Evolutionary conservation across 164 flowering plant genomes (phyloP).

Genomic region (Cinnamomum chago): DNA sequence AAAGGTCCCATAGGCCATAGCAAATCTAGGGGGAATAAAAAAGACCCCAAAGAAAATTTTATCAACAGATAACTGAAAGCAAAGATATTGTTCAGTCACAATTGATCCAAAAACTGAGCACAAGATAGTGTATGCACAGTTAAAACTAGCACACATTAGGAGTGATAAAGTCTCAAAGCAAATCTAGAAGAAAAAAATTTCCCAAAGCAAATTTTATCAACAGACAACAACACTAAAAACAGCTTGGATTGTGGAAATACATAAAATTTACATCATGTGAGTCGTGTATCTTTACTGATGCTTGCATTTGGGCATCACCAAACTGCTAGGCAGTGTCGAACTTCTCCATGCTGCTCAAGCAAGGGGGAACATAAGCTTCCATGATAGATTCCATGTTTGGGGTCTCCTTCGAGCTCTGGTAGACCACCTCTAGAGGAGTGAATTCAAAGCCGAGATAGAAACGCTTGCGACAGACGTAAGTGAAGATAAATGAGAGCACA

Average conservation of each 20-base stretch:
- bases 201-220: not conserved
- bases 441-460: conserved; percentile 54
- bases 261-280: conserved; percentile 15
- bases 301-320: conserved; percentile 40
- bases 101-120: not conserved
- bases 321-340: conserved; percentile 36
- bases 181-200: too few relatives aligned
- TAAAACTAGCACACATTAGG: not conserved
- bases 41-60: not conserved
- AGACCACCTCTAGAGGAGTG: conserved; percentile 66
- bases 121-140: not conserved
- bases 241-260: not conserved
- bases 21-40: too few relatives aligned
- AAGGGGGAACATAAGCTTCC: conserved; percentile 63
- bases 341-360: conserved; percentile 62
- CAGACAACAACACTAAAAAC: not conserved
- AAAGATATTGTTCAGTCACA: too few relatives aligned
- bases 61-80: not conserved
- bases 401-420: conserved; percentile 38
- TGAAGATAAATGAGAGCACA: conserved; percentile 49
- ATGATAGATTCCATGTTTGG: conserved; percentile 62
- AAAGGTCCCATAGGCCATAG: too few relatives aligned
- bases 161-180: not conserved
- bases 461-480: conserved; percentile 43
- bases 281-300: conserved; percentile 21